phyloP scores from a whole-genome alignment of 108 stramenopile genomes.

The Aurantiochytrium sp. region DNA sequence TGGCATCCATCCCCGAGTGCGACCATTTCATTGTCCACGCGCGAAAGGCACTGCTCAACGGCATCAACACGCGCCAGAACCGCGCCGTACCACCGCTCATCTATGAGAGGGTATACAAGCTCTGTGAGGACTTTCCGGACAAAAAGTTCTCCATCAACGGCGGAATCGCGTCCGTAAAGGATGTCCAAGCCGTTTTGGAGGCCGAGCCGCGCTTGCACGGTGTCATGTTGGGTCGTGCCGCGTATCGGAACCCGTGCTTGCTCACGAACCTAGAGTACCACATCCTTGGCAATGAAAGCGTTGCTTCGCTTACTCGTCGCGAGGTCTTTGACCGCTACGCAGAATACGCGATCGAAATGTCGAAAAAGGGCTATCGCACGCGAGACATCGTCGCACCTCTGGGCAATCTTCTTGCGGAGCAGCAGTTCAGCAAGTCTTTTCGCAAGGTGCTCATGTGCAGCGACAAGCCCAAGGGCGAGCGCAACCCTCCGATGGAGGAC shows the following conservation, averaged over 20 bases:
- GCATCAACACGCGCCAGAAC: constrained; percentile 87
- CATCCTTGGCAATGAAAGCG: background rate
- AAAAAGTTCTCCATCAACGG: constrained; percentile 75
- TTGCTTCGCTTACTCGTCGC: background rate
- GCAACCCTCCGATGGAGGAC: background rate
- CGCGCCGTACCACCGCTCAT: constrained; percentile 85
- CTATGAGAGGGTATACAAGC: constrained; percentile 63
- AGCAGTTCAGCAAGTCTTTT: background rate
- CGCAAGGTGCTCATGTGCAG: background rate
- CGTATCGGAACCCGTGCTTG: constrained; percentile 23
- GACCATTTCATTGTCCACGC: constrained; percentile 93
- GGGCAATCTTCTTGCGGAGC: background rate
- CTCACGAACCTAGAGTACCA: background rate
- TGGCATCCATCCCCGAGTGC: constrained; percentile 64
- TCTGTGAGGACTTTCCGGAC: constrained; percentile 65
- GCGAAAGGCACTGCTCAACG: constrained; percentile 80
- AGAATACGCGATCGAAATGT: background rate
- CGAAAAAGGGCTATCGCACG: background rate
- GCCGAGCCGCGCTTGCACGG: background rate
- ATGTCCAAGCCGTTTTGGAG: constrained; percentile 21
- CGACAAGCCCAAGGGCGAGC: background rate
- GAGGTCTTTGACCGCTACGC: constrained; percentile 1
- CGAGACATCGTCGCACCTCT: background rate
- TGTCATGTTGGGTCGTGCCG: constrained; percentile 23
- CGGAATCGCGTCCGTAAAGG: constrained; percentile 61